A percentile compares a stretch with the other conserved stretches of the same genome.
These are phyloP conservation scores for Aschersonia sp. DNA, from an alignment of 2,329 filamentous ascomycete species.

Conservation along the genomic window DNA sequence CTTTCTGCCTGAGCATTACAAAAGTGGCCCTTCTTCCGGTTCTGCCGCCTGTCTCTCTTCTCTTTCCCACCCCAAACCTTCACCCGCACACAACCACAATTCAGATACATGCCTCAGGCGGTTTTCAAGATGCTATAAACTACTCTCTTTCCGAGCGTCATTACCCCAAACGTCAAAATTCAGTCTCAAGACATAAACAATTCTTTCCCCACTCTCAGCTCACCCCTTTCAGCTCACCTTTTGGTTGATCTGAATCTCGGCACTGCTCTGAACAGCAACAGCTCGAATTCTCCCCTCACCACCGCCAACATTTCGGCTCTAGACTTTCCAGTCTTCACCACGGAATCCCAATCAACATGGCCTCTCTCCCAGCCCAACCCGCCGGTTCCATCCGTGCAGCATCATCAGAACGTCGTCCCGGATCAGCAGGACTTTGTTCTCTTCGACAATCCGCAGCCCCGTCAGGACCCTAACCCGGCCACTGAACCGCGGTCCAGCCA, in stretches of 20 bases:
- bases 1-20: slow-evolving; percentile 33
- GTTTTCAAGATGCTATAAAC: slow-evolving; percentile 45
- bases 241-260: slow-evolving; percentile 55
- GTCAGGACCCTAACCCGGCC: slow-evolving; percentile 20
- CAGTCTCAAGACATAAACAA: slow-evolving; percentile 26
- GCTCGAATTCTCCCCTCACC: slow-evolving; percentile 36
- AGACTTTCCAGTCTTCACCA: slow-evolving; percentile 67
- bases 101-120: slow-evolving; percentile 19
- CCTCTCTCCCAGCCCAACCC: slow-evolving; percentile 50
- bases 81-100: slow-evolving; percentile 18
- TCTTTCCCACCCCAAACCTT: slow-evolving; percentile 16
- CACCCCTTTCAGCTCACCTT: slow-evolving; percentile 32
- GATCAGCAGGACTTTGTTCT: slow-evolving; percentile 63
- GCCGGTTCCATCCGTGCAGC: slow-evolving; percentile 47
- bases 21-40: slow-evolving; percentile 19
- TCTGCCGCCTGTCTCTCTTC: slow-evolving; percentile 13
- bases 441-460: slow-evolving; percentile 42
- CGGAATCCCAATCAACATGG: slow-evolving; percentile 73
- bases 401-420: slow-evolving; percentile 36
- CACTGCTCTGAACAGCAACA: slow-evolving; percentile 41
- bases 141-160: slow-evolving; percentile 21
- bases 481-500: slow-evolving; percentile 23
- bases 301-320: slow-evolving; percentile 46
- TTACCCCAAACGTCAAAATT: slow-evolving; percentile 35
- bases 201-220: slow-evolving; percentile 30